These are phyloP conservation scores for Boehmeria nivea DNA, from an alignment of 306 rosid species.

Conservation along the genomic window DNA sequence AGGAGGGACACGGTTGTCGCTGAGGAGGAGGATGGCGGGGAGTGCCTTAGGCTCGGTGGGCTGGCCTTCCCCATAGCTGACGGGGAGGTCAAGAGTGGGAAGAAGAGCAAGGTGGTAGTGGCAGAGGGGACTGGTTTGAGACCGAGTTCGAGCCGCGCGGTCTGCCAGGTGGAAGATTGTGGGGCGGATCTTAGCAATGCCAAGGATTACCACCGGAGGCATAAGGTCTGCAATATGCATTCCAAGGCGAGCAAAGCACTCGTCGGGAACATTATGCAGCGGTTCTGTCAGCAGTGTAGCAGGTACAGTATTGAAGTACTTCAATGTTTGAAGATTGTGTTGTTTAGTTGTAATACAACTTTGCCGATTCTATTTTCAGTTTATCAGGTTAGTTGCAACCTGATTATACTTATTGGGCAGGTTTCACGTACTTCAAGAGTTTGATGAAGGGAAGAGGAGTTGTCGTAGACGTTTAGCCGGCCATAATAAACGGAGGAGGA, in stretches of 20 bases:
- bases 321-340: not conserved
- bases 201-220: constrained; percentile 88
- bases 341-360: too few relatives aligned
- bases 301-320: constrained; percentile 38
- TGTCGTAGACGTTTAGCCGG: constrained; percentile 91
- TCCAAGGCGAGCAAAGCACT: constrained; percentile 79
- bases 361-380: not conserved
- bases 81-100: constrained; percentile 54
- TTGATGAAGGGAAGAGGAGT: constrained; percentile 93
- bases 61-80: constrained; percentile 50
- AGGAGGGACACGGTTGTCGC: constrained; percentile 60
- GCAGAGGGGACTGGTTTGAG: not conserved
- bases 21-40: constrained; percentile 46
- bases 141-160: constrained; percentile 48
- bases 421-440: constrained; percentile 88
- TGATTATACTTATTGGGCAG: constrained; percentile 41
- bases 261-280: constrained; percentile 72
- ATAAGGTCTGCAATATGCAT: constrained; percentile 88
- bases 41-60: constrained; percentile 70
- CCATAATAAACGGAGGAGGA: constrained; percentile 81
- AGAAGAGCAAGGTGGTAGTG: constrained; percentile 62
- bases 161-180: constrained; percentile 93
- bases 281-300: constrained; percentile 97
- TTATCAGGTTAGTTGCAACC: constrained; percentile 25
- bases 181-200: constrained; percentile 74